These are phyloP conservation scores for Populus pruinosa DNA, from an alignment of 345 rosid genomes.

Conservation along the genomic window DNA sequence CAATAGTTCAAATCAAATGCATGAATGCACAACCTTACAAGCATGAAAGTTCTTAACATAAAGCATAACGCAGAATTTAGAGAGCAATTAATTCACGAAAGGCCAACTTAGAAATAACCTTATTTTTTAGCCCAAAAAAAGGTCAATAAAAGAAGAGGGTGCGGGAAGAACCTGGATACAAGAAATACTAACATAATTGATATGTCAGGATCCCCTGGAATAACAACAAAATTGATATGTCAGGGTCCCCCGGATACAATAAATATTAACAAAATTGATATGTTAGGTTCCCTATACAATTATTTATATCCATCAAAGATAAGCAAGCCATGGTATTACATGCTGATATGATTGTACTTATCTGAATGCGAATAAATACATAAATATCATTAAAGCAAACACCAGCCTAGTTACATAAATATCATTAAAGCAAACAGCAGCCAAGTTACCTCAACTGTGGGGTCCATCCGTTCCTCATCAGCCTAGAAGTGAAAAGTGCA, in stretches of 20 bases:
- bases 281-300: background rate
- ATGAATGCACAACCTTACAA: constrained; percentile 13
- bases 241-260: background rate
- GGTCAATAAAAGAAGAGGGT: background rate
- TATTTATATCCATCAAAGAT: background rate
- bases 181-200: too few relatives aligned
- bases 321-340: background rate
- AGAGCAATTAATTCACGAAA: background rate
- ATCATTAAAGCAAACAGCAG: background rate
- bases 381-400: background rate
- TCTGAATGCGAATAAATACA: background rate
- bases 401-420: background rate
- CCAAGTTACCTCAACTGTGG: constrained; percentile 66
- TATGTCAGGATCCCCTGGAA: background rate
- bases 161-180: background rate
- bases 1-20: constrained; percentile 30
- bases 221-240: background rate
- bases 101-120: background rate
- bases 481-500: constrained; percentile 55
- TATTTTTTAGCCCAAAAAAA: background rate
- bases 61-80: background rate
- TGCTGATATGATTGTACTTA: background rate
- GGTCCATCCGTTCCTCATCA: constrained; percentile 74
- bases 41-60: background rate
- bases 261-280: background rate